These are phyloP conservation scores for Clavispora carvajalis DNA, from an alignment of 805 yeast genomes.

Conservation along the genomic window DNA sequence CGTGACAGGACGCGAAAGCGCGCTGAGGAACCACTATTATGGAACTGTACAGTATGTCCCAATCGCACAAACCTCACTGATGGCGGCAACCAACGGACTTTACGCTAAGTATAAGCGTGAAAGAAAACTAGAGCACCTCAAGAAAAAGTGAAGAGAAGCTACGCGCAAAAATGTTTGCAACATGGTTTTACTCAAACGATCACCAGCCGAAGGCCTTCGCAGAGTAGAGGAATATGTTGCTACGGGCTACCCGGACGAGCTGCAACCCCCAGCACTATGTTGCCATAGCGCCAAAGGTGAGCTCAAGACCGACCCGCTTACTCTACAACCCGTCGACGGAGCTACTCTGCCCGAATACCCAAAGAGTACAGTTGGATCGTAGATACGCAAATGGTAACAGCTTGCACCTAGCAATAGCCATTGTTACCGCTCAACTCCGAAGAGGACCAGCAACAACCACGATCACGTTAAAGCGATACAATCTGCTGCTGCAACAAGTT, in stretches of 20 bases:
- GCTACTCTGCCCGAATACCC: constrained; percentile 72
- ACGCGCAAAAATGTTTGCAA: constrained; percentile 69
- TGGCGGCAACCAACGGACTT: too few species aligned
- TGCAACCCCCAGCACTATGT: constrained; percentile 32
- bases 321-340: constrained; percentile 97
- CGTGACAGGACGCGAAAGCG: background rate
- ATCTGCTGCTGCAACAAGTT: constrained; percentile 5
- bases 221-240: constrained; percentile 99
- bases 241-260: constrained; percentile 66
- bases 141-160: background rate
- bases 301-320: constrained; percentile 61
- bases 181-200: constrained; percentile 99
- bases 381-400: background rate
- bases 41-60: background rate
- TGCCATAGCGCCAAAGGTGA: constrained; percentile 36
- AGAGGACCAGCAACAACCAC: constrained; percentile 34
- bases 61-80: too few species aligned
- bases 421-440: constrained; percentile 49
- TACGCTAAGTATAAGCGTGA: too few species aligned
- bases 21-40: background rate
- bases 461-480: constrained; percentile 5
- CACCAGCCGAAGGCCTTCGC: constrained; percentile 86
- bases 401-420: constrained; percentile 13
- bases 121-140: too few species aligned
- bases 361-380: constrained; percentile 14